These are phyloP conservation scores for Yarrowia deformans DNA, from an alignment of 805 yeast genomes.

Conservation along the genomic window DNA sequence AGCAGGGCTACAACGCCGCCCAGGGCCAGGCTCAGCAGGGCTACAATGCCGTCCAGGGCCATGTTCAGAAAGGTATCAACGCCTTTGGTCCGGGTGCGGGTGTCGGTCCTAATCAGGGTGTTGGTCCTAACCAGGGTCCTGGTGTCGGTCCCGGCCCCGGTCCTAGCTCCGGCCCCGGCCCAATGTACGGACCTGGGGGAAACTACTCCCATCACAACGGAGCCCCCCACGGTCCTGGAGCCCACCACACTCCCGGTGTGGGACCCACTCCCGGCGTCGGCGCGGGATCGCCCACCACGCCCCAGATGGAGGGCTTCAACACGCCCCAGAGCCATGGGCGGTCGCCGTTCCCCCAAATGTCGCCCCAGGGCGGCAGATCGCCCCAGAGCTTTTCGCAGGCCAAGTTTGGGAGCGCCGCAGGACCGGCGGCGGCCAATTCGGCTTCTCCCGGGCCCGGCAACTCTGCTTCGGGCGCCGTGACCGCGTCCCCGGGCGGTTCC, in stretches of 20 bases:
- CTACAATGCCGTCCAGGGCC: constrained; percentile 7
- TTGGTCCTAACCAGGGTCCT: constrained; percentile 6
- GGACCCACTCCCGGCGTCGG: no score
- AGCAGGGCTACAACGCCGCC: constrained; percentile 8
- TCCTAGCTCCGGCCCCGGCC: neutral
- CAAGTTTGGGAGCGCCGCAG: constrained; percentile 8
- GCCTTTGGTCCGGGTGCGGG: neutral
- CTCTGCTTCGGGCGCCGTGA: constrained; percentile 6
- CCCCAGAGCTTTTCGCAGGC: constrained; percentile 20
- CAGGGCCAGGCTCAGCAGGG: neutral
- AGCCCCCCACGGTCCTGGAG: neutral
- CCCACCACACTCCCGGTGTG: neutral
- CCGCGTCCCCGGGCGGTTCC: constrained; percentile 11
- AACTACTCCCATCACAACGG: constrained; percentile 9
- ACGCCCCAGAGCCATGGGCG: constrained; percentile 29
- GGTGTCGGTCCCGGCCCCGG: neutral
- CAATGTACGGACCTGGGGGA: neutral
- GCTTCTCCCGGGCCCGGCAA: constrained; percentile 20
- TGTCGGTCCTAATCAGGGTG: neutral
- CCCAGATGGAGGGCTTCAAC: constrained; percentile 23
- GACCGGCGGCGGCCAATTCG: constrained; percentile 11
- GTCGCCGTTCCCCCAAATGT: constrained; percentile 33
- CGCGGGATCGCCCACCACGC: constrained; percentile 8
- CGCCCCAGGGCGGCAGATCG: constrained; percentile 27
- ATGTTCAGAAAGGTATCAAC: neutral